Evolutionary conservation across 805 yeast species (phyloP).

Genomic region (Danielia oregonensis): DNA sequence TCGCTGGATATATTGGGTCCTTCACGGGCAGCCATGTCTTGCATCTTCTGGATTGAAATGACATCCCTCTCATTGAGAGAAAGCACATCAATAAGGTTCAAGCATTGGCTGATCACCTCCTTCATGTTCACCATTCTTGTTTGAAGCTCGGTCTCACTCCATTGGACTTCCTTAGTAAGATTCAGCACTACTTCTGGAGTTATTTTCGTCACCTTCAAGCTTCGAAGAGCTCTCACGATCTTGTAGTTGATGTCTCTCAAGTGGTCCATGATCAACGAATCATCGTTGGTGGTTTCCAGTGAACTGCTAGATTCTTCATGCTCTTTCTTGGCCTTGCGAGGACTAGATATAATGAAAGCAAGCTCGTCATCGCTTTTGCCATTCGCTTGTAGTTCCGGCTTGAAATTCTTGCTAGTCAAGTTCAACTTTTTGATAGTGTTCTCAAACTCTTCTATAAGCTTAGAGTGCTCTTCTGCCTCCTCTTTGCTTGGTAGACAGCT

Average conservation of each 20-base stretch:
- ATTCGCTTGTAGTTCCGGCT: slow-evolving; percentile 4
- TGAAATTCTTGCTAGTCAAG: slow-evolving; percentile 9
- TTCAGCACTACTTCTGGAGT: slow-evolving; percentile 24
- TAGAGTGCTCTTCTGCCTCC: slow-evolving; percentile 30
- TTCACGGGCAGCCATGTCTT: slow-evolving; percentile 13
- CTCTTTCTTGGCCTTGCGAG: slow-evolving; percentile 7
- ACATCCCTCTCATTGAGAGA: slow-evolving; percentile 33
- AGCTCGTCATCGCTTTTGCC: slow-evolving; percentile 5
- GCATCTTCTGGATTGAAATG: slow-evolving; percentile 28
- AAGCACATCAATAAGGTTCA: slow-evolving; percentile 23
- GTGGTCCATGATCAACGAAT: slow-evolving; percentile 20
- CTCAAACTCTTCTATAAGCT: slow-evolving; percentile 31
- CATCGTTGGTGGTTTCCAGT: slow-evolving; percentile 7
- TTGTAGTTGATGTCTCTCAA: slow-evolving; percentile 37
- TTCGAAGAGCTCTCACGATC: slow-evolving; percentile 32
- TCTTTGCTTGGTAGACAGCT: slow-evolving; percentile 23
- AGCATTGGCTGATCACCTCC: slow-evolving; percentile 20
- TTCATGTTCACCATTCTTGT: slow-evolving; percentile 22
- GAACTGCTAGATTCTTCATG: neutral
- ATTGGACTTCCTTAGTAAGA: slow-evolving; percentile 23
- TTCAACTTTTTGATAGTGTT: slow-evolving; percentile 19
- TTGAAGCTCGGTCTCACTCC: slow-evolving; percentile 23
- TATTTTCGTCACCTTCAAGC: slow-evolving; percentile 35
- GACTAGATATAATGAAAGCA: slow-evolving; percentile 18
- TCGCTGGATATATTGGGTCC: slow-evolving; percentile 17